phyloP scores from a whole-genome alignment of 2,329 filamentous ascomycete genomes.

The Plenodomus lindquistii region DNA sequence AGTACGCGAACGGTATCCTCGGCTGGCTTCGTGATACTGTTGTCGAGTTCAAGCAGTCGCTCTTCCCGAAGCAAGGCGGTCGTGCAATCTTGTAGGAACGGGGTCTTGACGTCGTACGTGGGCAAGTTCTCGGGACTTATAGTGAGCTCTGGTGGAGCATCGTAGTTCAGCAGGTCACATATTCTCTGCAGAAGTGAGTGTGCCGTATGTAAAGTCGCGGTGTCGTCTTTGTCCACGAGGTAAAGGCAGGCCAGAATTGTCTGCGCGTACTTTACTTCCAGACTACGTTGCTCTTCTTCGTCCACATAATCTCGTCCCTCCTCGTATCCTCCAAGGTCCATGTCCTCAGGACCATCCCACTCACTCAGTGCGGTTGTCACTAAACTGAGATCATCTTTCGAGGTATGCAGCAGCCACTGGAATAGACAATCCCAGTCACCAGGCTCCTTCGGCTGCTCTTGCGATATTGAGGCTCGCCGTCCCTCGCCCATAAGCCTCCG shows the following conservation, averaged over 20 bases:
- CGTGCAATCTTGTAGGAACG: conserved; percentile 36
- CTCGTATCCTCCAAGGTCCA: conserved; percentile 67
- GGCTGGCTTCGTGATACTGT: conserved; percentile 67
- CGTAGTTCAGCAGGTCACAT: conserved; percentile 62
- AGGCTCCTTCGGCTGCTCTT: conserved; percentile 25
- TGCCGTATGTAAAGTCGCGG: conserved; percentile 62
- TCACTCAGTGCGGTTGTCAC: conserved; percentile 67
- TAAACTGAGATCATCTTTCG: conserved; percentile 63
- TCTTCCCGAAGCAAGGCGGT: conserved; percentile 46
- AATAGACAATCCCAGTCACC: conserved; percentile 71
- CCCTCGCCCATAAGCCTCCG: conserved; percentile 47
- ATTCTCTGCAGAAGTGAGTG: conserved; percentile 65
- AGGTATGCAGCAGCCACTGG: conserved; percentile 67
- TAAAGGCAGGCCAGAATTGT: conserved; percentile 71
- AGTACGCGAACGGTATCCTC: conserved; percentile 61
- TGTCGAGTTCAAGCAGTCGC: conserved; percentile 60
- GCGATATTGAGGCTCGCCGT: conserved; percentile 41
- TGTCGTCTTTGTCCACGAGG: conserved; percentile 62
- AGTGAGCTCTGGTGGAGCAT: conserved; percentile 56
- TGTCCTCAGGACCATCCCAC: conserved; percentile 74
- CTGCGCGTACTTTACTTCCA: conserved; percentile 68
- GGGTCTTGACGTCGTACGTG: conserved; percentile 43
- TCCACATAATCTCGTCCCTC: conserved; percentile 58
- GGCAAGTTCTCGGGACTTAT: conserved; percentile 49
- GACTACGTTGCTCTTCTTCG: conserved; percentile 62